Evolutionary conservation across 345 rosid species (phyloP), one percentile per base, ranked within the genome.

Genomic region (Lagerstroemia speciosa): DNA sequence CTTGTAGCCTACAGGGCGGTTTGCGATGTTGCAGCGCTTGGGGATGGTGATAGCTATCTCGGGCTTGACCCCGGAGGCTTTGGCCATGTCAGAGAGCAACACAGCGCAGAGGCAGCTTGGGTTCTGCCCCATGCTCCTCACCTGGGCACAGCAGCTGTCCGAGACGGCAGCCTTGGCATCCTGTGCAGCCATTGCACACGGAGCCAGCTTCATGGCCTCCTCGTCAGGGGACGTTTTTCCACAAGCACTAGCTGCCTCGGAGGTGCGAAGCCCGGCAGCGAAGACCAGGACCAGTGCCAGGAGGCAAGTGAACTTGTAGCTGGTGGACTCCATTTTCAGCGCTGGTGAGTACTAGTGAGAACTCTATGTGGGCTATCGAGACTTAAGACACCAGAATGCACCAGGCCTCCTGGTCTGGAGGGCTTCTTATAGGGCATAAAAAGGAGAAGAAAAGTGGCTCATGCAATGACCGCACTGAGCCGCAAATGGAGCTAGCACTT

Each of bases 1-100:
- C 75, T 85, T 82, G 83, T 86, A 90, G 52, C 97, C 97, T 16
- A 90, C 82, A 3, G 97, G 97, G 66, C 92, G 96, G 78, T 82
- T 71, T 40, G 78, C 77, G 31, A 93, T 67, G 82, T 90, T 86
- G 88, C 97, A 90, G 48, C 92, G 89, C 68, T 90, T 85, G 40
- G 98, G 96, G 63, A 93, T 85, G 77, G 97, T 89, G 66, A 93
- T 70, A 37, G 98, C 94, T 55, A 83, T 68, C 64, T 83, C 89
- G 0, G 91, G 89, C 77, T 87, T 83, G 73, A 80, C 71, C 6
- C 98, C 98, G 5, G 87, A 82, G 40, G 76, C 81, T 60, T 79
- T 87, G 38, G 94, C 94, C 5, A 87, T 89, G 63, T 89, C 78
- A 2, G 96, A 89, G 46, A 90, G 94, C 91, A 93, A 83, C 34